Percentiles rank a stretch among this genome's conserved stretches.
These are phyloP conservation scores for Mortierella polycephala DNA, from an alignment of 371 early-diverging fungal species.

Conservation along the genomic window DNA sequence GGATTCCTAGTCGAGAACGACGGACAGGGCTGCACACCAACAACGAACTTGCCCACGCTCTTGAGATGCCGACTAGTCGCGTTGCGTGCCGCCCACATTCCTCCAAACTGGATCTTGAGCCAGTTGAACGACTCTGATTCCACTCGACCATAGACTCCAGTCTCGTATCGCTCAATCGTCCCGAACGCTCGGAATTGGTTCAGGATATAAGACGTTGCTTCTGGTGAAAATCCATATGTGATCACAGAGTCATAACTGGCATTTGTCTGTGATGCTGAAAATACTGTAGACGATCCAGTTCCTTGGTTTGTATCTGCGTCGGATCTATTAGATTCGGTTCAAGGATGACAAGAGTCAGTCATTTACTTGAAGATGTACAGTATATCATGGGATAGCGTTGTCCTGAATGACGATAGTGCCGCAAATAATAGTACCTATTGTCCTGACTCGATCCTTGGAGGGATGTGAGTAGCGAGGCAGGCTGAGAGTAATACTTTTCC, in stretches of 20 bases:
- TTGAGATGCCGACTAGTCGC: slow-evolving; percentile 32
- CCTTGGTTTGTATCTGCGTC: slow-evolving; percentile 5
- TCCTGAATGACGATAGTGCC: too few species aligned
- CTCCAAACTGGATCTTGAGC: slow-evolving; percentile 39
- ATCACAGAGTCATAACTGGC: slow-evolving; percentile 32
- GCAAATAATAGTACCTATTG: slow-evolving; percentile 14
- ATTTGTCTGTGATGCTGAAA: neutral
- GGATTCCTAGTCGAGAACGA: slow-evolving; percentile 17
- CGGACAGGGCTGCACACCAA: slow-evolving; percentile 39
- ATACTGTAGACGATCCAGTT: neutral
- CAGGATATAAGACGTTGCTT: slow-evolving; percentile 37
- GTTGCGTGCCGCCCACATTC: slow-evolving; percentile 34
- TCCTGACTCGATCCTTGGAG: slow-evolving; percentile 10
- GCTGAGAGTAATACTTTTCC: slow-evolving; percentile 32
- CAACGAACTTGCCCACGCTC: slow-evolving; percentile 32
- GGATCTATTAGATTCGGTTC: neutral
- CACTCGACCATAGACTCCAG: slow-evolving; percentile 35
- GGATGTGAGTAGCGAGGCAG: slow-evolving; percentile 11
- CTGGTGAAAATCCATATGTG: slow-evolving; percentile 46
- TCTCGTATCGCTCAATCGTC: slow-evolving; percentile 22
- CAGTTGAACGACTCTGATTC: slow-evolving; percentile 40
- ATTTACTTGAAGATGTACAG: neutral
- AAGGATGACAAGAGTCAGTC: neutral
- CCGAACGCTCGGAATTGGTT: slow-evolving; percentile 48
- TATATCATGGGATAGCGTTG: too few species aligned